Conservation (phyloP, 768 basidiomycete genomes). For the Candolleomyces efflorescens region DNA sequence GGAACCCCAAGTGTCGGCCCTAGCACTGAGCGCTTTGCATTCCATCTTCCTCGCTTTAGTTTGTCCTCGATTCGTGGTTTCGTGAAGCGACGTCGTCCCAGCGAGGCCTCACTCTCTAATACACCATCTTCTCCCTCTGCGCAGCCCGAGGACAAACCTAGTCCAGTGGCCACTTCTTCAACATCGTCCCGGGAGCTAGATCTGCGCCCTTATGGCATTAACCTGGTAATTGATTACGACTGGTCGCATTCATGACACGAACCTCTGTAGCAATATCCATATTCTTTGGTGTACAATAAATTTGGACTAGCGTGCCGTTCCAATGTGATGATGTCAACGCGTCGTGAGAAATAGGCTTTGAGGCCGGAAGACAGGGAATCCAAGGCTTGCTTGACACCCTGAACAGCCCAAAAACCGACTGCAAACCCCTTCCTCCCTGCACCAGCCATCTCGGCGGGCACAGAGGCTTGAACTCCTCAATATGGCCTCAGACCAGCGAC, state of each 20-base stretch:
- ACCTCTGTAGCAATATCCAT: not conserved
- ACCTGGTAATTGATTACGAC: conserved; percentile 69
- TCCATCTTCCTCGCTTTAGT: conserved; percentile 2
- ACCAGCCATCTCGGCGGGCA: not conserved
- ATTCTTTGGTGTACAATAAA: not conserved
- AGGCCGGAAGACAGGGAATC: not conserved
- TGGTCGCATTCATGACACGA: conserved; percentile 39
- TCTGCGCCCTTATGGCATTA: conserved; percentile 67
- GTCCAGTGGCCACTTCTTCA: too few relatives aligned
- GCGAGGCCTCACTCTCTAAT: conserved; percentile 7
- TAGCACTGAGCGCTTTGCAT: not conserved
- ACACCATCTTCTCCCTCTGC: conserved; percentile 7
- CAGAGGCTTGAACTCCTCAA: not conserved
- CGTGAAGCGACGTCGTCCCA: not conserved
- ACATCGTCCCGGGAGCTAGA: conserved; percentile 49
- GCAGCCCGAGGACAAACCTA: not conserved
- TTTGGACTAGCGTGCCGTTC: not conserved
- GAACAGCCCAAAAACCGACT: too few relatives aligned
- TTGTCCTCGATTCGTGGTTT: conserved; percentile 4
- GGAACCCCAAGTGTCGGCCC: conserved; percentile 6
- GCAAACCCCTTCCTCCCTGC: not conserved
- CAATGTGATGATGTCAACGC: not conserved
- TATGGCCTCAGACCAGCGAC: not conserved
- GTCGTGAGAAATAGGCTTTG: not conserved
- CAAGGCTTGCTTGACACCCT: too few relatives aligned